These are phyloP conservation scores for Rutidosis leptorrhynchoides DNA, from an alignment of 129 eudicot genomes.

Conservation along the genomic window DNA sequence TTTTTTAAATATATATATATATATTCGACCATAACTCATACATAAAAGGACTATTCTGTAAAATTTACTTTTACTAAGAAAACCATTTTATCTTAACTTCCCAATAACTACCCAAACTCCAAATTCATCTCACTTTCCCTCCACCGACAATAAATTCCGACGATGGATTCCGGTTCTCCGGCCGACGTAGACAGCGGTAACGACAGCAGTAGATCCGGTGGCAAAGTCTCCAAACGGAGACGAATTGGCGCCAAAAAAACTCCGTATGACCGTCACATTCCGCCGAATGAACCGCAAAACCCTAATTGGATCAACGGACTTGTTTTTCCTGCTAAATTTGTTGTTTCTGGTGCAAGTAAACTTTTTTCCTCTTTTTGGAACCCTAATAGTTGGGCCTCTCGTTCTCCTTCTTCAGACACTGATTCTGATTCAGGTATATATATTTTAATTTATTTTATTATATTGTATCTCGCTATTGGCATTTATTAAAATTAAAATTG, in stretches of 20 bases:
- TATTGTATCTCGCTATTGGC: neutral
- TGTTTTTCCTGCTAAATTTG: conserved; percentile 30
- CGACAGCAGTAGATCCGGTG: conserved; percentile 29
- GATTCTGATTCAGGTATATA: conserved; percentile 38
- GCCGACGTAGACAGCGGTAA: conserved; percentile 21
- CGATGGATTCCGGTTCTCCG: conserved; percentile 29
- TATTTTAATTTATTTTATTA: neutral
- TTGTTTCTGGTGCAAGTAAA: conserved; percentile 36
- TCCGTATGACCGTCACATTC: conserved; percentile 34
- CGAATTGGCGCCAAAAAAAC: conserved; percentile 22
- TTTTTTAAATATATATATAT: too few species aligned
- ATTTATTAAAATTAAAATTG: neutral
- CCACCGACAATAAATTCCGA: neutral
- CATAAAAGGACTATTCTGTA: conserved; percentile 2
- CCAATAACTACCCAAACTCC: conserved; percentile 31
- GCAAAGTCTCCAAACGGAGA: conserved; percentile 25
- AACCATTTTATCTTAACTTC: conserved; percentile 23
- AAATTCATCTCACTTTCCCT: conserved; percentile 19
- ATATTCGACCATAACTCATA: neutral
- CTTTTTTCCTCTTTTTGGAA: conserved; percentile 36
- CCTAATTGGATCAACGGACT: conserved; percentile 36
- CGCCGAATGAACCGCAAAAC: conserved; percentile 2
- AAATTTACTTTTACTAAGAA: neutral
- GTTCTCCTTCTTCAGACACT: conserved; percentile 22
- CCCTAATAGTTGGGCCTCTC: conserved; percentile 29